phyloP scores from a whole-genome alignment of 371 early-diverging fungal genomes.

The Haplosporangium sp. region DNA sequence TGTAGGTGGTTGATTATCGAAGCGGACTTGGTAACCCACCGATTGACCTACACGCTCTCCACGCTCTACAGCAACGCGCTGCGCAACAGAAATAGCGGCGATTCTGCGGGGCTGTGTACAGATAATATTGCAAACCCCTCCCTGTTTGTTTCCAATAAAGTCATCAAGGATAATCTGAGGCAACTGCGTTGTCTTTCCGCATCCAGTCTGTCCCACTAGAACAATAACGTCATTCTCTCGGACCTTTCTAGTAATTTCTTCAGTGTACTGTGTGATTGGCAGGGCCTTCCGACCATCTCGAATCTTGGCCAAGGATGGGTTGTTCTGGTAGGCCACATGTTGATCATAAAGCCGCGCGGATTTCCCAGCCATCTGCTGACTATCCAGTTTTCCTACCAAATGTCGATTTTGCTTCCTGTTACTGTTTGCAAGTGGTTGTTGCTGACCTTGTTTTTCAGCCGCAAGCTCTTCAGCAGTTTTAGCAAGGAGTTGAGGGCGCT shows the following conservation, averaged over 20 bases:
- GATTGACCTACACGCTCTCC: slow-evolving; percentile 58
- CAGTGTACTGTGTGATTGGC: slow-evolving; percentile 54
- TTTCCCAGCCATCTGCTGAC: slow-evolving; percentile 44
- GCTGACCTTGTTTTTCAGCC: slow-evolving; percentile 10
- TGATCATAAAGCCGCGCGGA: slow-evolving; percentile 49
- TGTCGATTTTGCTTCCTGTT: slow-evolving; percentile 33
- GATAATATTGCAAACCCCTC: slow-evolving; percentile 65
- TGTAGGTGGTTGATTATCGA: slow-evolving; percentile 62
- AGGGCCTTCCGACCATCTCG: slow-evolving; percentile 41
- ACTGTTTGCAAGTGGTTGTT: not conserved
- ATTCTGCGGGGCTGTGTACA: slow-evolving; percentile 91
- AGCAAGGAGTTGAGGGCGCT: slow-evolving; percentile 24
- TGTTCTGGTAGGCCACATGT: slow-evolving; percentile 34
- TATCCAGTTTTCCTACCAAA: slow-evolving; percentile 43
- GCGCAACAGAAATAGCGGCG: slow-evolving; percentile 86
- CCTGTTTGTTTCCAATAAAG: slow-evolving; percentile 46
- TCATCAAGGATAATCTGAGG: slow-evolving; percentile 78
- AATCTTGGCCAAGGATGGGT: slow-evolving; percentile 32
- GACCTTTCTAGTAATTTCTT: slow-evolving; percentile 61
- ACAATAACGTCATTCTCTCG: slow-evolving; percentile 69
- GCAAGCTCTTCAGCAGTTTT: slow-evolving; percentile 1
- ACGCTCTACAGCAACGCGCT: slow-evolving; percentile 79
- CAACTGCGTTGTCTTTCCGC: slow-evolving; percentile 86
- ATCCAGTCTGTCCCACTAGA: slow-evolving; percentile 83
- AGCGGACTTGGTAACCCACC: slow-evolving; percentile 80